These are phyloP conservation scores for Populus hybrid DNA, from an alignment of 441 rosid species.

Conservation along the genomic window DNA sequence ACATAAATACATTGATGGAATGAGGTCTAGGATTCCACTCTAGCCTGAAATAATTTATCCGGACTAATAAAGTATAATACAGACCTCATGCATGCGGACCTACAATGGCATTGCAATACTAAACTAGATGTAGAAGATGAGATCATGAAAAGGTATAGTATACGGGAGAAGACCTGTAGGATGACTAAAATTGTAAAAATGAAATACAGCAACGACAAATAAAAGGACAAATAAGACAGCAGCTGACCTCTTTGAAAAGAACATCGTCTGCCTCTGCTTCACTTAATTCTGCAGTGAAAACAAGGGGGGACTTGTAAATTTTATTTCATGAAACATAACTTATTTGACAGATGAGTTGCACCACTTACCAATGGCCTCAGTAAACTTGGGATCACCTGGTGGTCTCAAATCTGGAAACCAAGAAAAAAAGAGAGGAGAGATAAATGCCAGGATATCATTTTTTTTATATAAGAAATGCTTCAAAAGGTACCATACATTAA, in stretches of 20 bases:
- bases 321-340: neutral
- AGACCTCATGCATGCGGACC: neutral
- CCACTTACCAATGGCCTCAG: slow-evolving; percentile 75
- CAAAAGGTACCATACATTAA: neutral
- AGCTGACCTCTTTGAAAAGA: slow-evolving; percentile 76
- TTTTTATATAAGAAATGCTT: neutral
- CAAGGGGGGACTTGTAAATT: neutral
- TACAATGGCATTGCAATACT: neutral
- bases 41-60: neutral
- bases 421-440: neutral
- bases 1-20: neutral
- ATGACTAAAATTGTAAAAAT: neutral
- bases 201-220: neutral
- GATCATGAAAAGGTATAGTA: neutral
- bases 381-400: slow-evolving; percentile 56
- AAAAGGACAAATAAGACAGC: slow-evolving; percentile 8
- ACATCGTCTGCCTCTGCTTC: slow-evolving; percentile 85
- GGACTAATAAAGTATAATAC: neutral
- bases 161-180: neutral
- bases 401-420: slow-evolving; percentile 56
- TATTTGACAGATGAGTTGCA: slow-evolving; percentile 8
- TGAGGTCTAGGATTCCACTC: neutral
- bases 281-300: slow-evolving; percentile 57
- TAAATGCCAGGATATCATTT: neutral
- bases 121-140: neutral